phyloP scores from a whole-genome alignment of 805 yeast species.

The Lachancea sp. region DNA sequence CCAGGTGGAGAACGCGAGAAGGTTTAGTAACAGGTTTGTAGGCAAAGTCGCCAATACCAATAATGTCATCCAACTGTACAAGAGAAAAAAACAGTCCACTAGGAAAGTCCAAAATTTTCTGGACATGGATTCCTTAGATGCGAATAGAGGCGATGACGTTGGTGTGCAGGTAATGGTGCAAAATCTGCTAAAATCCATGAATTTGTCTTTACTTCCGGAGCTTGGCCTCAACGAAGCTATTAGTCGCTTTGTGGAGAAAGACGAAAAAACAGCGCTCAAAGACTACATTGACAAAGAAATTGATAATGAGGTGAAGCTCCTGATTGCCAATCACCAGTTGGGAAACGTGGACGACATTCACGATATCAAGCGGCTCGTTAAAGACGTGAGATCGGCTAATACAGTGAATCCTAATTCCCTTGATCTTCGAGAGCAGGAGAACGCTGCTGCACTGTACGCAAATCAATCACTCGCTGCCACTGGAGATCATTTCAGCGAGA shows the following conservation, averaged over 20 bases:
- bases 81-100: slow-evolving; percentile 34
- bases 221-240: slow-evolving; percentile 69
- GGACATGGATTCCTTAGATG: slow-evolving; percentile 13
- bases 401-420: slow-evolving; percentile 7
- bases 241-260: slow-evolving; percentile 67
- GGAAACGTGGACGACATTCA: slow-evolving; percentile 35
- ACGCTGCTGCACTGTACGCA: slow-evolving; percentile 3
- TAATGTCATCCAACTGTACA: slow-evolving; percentile 69
- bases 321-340: slow-evolving; percentile 39
- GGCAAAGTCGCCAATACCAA: slow-evolving; percentile 89
- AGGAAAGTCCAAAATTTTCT: slow-evolving; percentile 12
- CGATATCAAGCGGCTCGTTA: slow-evolving; percentile 41
- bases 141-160: slow-evolving; percentile 34
- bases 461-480: not conserved
- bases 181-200: slow-evolving; percentile 54
- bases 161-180: slow-evolving; percentile 59
- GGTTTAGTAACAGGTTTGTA: slow-evolving; percentile 85
- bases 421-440: not conserved
- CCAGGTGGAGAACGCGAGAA: slow-evolving; percentile 83
- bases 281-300: slow-evolving; percentile 56
- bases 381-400: slow-evolving; percentile 36
- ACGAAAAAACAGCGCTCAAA: slow-evolving; percentile 66
- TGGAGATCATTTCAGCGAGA: too few species aligned
- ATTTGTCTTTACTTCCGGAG: slow-evolving; percentile 66
- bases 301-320: slow-evolving; percentile 43